A percentile compares a stretch with the other conserved stretches of the same genome.
Conservation (phyloP, 257 asterid species). For the Rubia yunnanensis region DNA sequence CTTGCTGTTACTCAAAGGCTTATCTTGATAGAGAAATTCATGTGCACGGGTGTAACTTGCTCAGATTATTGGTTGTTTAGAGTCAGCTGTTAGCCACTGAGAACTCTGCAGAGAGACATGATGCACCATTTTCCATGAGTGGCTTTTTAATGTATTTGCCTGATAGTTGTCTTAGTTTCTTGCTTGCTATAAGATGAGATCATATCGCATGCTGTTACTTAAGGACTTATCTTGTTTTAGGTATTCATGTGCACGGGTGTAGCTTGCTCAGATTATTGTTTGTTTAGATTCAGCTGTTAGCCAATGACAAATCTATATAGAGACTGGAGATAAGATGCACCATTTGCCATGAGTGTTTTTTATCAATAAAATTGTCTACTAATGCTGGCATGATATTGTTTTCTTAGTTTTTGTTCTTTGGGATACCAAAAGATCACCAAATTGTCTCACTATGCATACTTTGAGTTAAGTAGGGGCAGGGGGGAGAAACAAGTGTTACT, state of each 20-base stretch:
- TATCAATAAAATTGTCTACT: neutral
- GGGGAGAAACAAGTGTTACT: too few species aligned
- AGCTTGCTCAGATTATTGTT: neutral
- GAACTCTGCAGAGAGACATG: neutral
- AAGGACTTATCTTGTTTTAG: neutral
- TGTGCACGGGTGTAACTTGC: neutral
- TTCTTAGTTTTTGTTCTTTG: too few species aligned
- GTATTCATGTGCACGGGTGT: neutral
- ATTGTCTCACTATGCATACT: too few species aligned
- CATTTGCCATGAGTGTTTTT: neutral
- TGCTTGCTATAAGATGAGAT: too few species aligned
- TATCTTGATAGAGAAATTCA: neutral
- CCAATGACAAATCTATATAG: neutral
- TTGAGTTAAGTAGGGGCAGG: too few species aligned
- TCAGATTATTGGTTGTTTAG: neutral
- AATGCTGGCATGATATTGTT: neutral
- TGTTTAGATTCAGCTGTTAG: neutral
- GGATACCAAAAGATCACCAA: too few species aligned
- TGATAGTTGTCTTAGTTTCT: too few species aligned
- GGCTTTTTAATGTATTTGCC: too few species aligned
- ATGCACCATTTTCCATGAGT: neutral
- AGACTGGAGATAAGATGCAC: neutral
- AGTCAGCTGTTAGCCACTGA: neutral
- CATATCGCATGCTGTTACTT: too few species aligned
- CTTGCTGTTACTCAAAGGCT: neutral